Base-by-base conservation (phyloP, 2,329 filamentous ascomycete species). In the Neurospora sp. region DNA sequence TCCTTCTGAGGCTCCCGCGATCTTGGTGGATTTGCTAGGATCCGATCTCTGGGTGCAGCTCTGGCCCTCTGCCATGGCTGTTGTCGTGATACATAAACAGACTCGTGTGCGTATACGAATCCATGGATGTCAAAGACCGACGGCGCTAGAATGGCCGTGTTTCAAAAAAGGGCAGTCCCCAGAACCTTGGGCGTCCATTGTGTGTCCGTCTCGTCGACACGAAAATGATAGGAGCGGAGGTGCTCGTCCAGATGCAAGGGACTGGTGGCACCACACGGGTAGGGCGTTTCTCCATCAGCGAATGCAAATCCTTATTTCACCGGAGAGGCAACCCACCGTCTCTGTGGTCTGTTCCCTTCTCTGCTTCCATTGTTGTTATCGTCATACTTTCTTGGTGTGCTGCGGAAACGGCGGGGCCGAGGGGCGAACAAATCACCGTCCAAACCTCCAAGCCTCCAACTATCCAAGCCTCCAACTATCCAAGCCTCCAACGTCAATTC, bases 261-360 rank as follows among this genome's bases (percentile, higher is more conserved):
- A 70, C 69, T n/a, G 23, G 52, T 66, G 38, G 67, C 69, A 70
- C 66, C 52, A 70, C 67, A 70, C 67, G 67, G 69, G 69, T 70
- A 68, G 66, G 62, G 39, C 42, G 58, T 73, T 70, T 70, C 58
- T 11, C 70, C 71, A 70, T 43, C 40, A 68, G 66, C 68, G 36
- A 40, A 38, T 19, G 39, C 67, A 38, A 66, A 62, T 67, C n/a
- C 69, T 42, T 70, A 67, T 10, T 4, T 5, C 52, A 33, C 52
- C 23, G 23, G 15, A 62, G 52, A 62, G 52, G 52, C 15, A 62
- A 36, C 52, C 52, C 52, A 62, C 46, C 43, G 19, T 28, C 43
- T 52, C 23, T 4, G 19, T 36, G 1, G 19, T 28, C 46, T 52
- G 46, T 15, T 52, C 52, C 3, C 52, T 33, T 62, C 52, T 33